Conservation (phyloP, 371 early-diverging fungal species). For the Syncephalis fuscata region DNA sequence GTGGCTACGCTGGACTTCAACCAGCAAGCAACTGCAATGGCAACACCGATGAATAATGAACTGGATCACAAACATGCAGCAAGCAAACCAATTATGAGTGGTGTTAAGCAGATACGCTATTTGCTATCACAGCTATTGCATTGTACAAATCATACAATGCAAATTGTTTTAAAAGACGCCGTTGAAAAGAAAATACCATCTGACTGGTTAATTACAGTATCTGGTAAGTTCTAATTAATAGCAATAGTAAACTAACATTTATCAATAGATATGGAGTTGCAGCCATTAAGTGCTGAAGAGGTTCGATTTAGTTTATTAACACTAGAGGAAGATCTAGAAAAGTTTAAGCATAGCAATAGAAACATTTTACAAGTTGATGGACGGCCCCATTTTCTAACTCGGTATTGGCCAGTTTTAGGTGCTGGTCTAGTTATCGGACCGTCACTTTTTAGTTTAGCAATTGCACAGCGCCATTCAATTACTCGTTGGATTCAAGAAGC, state of each 20-base stretch:
- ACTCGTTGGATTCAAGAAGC: constrained; percentile 20
- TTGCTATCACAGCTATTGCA: background rate
- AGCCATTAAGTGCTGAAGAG: background rate
- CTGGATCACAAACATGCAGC: too few relatives aligned
- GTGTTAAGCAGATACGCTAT: too few relatives aligned
- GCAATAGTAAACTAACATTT: background rate
- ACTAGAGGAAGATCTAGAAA: background rate
- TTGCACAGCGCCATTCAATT: constrained; percentile 23
- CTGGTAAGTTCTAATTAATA: background rate
- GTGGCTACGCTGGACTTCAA: too few relatives aligned
- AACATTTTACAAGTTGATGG: constrained; percentile 10
- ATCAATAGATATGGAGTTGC: background rate
- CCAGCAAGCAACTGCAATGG: too few relatives aligned
- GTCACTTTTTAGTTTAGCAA: constrained; percentile 2
- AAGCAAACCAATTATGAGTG: too few relatives aligned
- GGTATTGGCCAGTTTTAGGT: constrained; percentile 40
- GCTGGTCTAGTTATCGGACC: background rate
- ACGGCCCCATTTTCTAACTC: constrained; percentile 20
- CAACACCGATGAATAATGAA: too few relatives aligned
- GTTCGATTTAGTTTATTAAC: background rate
- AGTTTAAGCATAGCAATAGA: background rate
- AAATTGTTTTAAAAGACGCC: background rate
- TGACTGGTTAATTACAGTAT: background rate
- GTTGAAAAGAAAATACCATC: background rate
- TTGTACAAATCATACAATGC: background rate